Conservation (phyloP, 2,329 filamentous ascomycete species). For the Penicillium aurantiogriseum region DNA sequence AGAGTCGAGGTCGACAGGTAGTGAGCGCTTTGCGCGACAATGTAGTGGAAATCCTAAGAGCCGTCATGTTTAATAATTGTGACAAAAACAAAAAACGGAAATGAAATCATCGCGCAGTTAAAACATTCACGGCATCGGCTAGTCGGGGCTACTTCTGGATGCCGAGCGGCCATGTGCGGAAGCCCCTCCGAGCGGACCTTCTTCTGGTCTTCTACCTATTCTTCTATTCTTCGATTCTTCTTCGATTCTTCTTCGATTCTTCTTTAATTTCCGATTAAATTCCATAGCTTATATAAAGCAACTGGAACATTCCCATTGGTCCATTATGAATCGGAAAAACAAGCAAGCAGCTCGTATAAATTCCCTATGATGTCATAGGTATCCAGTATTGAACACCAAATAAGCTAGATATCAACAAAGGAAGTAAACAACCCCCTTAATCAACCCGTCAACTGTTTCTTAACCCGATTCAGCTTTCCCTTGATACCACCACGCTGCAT, state of each 20-base stretch:
- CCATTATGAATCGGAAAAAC: neutral
- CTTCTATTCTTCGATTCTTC: neutral
- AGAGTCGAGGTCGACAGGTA: constrained; percentile 24
- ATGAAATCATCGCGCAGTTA: constrained; percentile 6
- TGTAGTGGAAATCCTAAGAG: constrained; percentile 25
- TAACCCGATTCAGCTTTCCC: neutral
- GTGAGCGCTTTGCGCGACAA: constrained; percentile 26
- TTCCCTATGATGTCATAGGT: neutral
- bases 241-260: neutral
- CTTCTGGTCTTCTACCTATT: constrained; percentile 26
- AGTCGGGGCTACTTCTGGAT: constrained; percentile 14
- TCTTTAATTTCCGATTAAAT: neutral
- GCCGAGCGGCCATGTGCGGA: constrained; percentile 1
- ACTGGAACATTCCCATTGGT: neutral
- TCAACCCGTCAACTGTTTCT: constrained; percentile 2
- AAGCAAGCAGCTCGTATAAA: neutral
- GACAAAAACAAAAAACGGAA: neutral
- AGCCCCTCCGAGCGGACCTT: constrained; percentile 5
- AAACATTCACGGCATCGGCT: constrained; percentile 8
- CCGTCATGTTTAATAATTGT: constrained; percentile 23
- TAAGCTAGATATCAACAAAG: neutral
- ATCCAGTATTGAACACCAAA: neutral
- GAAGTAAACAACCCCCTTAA: neutral
- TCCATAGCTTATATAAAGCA: no score
- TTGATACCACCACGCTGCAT: neutral